These are phyloP conservation scores for Cadophora sp. DNA, from an alignment of 2,329 filamentous ascomycete genomes.

Conservation along the genomic window DNA sequence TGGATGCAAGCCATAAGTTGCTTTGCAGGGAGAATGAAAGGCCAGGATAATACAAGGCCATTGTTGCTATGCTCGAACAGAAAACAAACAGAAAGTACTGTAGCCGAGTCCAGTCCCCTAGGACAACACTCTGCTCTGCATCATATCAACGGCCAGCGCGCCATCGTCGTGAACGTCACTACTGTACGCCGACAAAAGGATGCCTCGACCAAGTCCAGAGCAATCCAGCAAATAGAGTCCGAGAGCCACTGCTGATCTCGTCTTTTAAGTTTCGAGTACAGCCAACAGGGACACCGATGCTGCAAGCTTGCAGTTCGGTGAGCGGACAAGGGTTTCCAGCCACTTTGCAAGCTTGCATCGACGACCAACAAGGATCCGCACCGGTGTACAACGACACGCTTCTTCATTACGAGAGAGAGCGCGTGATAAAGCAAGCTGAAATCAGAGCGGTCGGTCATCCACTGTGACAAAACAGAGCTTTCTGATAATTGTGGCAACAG, in stretches of 20 bases:
- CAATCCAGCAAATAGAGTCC: not conserved
- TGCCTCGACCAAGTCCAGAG: not conserved
- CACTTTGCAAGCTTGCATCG: conserved; percentile 18
- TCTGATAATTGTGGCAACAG: not conserved
- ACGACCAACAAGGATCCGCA: not conserved
- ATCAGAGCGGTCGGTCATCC: not conserved
- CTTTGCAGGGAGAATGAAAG: no score
- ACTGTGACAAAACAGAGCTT: not conserved
- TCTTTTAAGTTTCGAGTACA: not conserved
- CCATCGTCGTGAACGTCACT: not conserved
- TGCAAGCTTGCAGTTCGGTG: conserved; percentile 1
- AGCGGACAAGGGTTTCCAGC: not conserved
- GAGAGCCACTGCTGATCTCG: conserved; percentile 9
- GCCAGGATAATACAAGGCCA: not conserved
- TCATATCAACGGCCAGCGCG: not conserved
- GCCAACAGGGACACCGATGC: not conserved
- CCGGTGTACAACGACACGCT: not conserved
- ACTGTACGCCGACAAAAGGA: not conserved
- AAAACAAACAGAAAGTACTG: not conserved
- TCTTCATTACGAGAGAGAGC: conserved; percentile 6
- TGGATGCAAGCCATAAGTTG: not conserved
- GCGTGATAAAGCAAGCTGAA: conserved; percentile 2
- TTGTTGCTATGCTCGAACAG: not conserved
- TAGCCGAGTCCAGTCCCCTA: not conserved
- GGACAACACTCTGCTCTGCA: not conserved